Evolutionary conservation across 768 basidiomycete genomes (phyloP).

Genomic region (Fomitopsis serialis): DNA sequence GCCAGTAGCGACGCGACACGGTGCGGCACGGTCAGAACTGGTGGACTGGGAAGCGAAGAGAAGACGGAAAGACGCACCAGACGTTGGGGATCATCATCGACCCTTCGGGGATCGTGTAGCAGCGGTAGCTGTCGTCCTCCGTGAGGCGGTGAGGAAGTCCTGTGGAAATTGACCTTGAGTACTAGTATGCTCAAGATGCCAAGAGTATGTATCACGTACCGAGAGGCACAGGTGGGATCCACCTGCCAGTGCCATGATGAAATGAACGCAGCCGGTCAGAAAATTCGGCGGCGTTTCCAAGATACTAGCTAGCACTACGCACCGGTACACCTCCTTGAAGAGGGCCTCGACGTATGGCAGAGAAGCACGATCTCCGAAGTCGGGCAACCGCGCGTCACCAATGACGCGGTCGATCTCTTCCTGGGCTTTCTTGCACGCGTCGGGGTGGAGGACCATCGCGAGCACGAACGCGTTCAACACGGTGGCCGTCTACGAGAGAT

Average conservation of each 20-base stretch:
- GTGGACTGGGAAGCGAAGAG: too few relatives aligned
- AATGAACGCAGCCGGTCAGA: background rate
- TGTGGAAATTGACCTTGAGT: background rate
- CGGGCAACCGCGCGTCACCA: conserved; percentile 34
- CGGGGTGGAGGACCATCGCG: conserved; percentile 34
- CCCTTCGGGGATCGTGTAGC: conserved; percentile 5
- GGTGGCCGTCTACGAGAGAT: conserved; percentile 31
- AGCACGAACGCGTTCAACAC: conserved; percentile 35
- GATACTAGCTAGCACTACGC: too few relatives aligned
- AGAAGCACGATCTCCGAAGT: conserved; percentile 31
- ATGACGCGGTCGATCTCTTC: conserved; percentile 39
- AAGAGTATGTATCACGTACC: background rate
- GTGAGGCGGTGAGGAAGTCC: conserved; percentile 6
- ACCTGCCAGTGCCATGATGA: background rate
- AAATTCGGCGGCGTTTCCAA: too few relatives aligned
- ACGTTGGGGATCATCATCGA: conserved; percentile 8
- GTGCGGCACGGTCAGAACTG: too few relatives aligned
- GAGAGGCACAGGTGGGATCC: background rate
- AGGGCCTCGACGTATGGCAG: conserved; percentile 39
- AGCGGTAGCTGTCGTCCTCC: conserved; percentile 15
- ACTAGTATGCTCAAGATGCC: background rate
- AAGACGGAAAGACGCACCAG: conserved; percentile 3
- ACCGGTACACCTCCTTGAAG: conserved; percentile 29
- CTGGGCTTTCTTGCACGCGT: conserved; percentile 34
- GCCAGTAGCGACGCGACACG: too few relatives aligned